Evolutionary conservation across 495 filamentous ascomycete species (phyloP), one percentile per base, ranked within the genome.

Genomic region (Aspergillus sparsus): DNA sequence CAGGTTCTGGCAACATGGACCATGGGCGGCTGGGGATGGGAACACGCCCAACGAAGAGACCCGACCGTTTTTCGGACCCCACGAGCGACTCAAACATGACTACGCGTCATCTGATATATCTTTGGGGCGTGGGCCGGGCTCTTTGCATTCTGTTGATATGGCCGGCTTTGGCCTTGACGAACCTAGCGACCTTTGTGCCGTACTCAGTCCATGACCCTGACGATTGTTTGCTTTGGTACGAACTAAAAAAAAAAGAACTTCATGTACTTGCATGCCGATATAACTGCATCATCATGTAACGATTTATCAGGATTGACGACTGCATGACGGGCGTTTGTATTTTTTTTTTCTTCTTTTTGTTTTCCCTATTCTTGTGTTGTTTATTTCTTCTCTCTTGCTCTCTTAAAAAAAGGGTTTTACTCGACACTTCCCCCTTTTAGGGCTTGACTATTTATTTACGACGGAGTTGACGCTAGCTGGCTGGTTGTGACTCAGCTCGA

Each of bases 31-130:
- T 18, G 75, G 76, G n/a, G 77, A 80, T 65, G 77, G 77, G 13
- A 80, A 76, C 53, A 80, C 77, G 8, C 77, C 77, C n/a, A 80
- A 77, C 53, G 77, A 80, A 52, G 77, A 80, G 65, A 70, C 68
- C 39, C 74, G 77, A 60, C 76, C 77, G 34, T 80, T 80, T 65
- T 80, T 80, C 58, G 77, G 77, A 15, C 77, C 77, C 8, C 76
- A 78, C 42, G 76, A 78, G 58, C 77, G 77, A 55, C 66, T 80
- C 27, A 80, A 80, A 64, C 76, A 80, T 49, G 77, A 80, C 69
- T 80, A 80, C 66, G 77, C 77, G 21, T 80, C 77, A 32, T 80
- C 77, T 15, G 77, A 80, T 56, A 75, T 80, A 34, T 80, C 77
- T 12, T 58, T 79, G 5, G 76, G 77, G 21, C 76, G 75, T 33